Conservation (phyloP, 768 basidiomycete species). For the Mycena chlorophos region DNA sequence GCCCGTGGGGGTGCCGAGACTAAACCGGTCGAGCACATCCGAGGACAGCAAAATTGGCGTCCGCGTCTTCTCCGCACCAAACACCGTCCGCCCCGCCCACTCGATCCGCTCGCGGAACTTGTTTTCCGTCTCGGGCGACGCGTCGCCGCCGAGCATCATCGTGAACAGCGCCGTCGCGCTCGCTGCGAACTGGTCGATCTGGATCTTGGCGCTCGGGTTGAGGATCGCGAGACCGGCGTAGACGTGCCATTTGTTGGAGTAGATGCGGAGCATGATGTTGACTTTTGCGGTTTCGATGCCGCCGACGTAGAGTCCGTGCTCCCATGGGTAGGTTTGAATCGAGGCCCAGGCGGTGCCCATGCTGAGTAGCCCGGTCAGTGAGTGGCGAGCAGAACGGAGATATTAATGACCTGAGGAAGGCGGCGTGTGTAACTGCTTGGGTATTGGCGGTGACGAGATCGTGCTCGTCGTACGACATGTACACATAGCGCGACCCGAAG, state of each 20-base stretch:
- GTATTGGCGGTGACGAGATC: slow-evolving; percentile 97
- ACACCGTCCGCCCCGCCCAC: slow-evolving; percentile 74
- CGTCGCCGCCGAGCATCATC: slow-evolving; percentile 72
- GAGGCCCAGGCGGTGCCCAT: slow-evolving; percentile 98
- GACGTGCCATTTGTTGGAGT: slow-evolving; percentile 97
- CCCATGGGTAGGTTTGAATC: slow-evolving; percentile 86
- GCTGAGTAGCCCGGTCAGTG: slow-evolving; percentile 40
- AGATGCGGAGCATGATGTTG: slow-evolving; percentile 94
- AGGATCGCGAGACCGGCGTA: slow-evolving; percentile 98
- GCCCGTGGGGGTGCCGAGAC: slow-evolving; percentile 66
- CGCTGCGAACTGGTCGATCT: slow-evolving; percentile 89
- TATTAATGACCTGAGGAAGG: slow-evolving; percentile 80
- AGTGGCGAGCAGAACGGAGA: background rate
- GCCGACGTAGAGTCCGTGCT: slow-evolving; percentile 90
- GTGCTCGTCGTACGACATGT: slow-evolving; percentile 95
- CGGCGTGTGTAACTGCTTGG: slow-evolving; percentile 97
- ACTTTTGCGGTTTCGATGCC: slow-evolving; percentile 98
- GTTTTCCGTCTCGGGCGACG: slow-evolving; percentile 35
- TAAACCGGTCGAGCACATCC: slow-evolving; percentile 85
- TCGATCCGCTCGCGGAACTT: slow-evolving; percentile 72
- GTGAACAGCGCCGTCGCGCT: slow-evolving; percentile 91
- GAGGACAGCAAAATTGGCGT: slow-evolving; percentile 82
- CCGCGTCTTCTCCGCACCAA: slow-evolving; percentile 48
- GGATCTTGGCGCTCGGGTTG: slow-evolving; percentile 83
- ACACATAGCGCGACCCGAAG: slow-evolving; percentile 83